Evolutionary conservation across 495 filamentous ascomycete genomes (phyloP).

Genomic region (Annulohypoxylon moriforme): DNA sequence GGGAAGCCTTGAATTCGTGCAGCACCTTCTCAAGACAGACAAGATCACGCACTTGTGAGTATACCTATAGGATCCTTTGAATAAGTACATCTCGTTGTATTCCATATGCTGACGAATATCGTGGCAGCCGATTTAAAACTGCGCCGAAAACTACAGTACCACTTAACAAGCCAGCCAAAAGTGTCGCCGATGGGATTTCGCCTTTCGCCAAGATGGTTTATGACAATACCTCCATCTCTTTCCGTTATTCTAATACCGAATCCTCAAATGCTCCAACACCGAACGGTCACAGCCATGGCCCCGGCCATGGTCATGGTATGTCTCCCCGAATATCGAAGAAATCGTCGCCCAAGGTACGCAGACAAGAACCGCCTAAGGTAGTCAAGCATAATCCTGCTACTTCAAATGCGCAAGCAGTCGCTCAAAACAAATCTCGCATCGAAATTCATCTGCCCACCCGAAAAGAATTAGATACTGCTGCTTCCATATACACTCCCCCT

Average conservation of each 20-base stretch:
- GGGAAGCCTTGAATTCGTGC: slow-evolving; percentile 70
- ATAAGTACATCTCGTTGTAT: background rate
- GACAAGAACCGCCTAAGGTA: slow-evolving; percentile 39
- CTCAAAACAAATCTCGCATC: slow-evolving; percentile 46
- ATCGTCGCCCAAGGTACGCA: slow-evolving; percentile 39
- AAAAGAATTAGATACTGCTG: slow-evolving; percentile 40
- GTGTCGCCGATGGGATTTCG: slow-evolving; percentile 50
- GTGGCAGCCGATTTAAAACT: slow-evolving; percentile 75
- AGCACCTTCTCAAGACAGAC: slow-evolving; percentile 73
- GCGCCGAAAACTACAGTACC: slow-evolving; percentile 45
- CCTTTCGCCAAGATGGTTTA: slow-evolving; percentile 60
- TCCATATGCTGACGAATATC: slow-evolving; percentile 30
- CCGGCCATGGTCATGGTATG: slow-evolving; percentile 19
- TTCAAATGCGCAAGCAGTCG: slow-evolving; percentile 41
- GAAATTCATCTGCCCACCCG: slow-evolving; percentile 46
- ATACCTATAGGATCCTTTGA: background rate
- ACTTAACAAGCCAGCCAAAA: slow-evolving; percentile 30
- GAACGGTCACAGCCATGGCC: background rate
- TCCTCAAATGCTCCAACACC: slow-evolving; percentile 27
- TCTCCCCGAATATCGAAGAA: slow-evolving; percentile 36
- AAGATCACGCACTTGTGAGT: slow-evolving; percentile 80
- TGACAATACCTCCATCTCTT: slow-evolving; percentile 53
- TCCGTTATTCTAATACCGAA: slow-evolving; percentile 51
- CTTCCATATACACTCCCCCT: slow-evolving; percentile 29
- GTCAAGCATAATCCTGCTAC: slow-evolving; percentile 45